These are phyloP conservation scores for Senna tora DNA, from an alignment of 306 rosid genomes.

Conservation along the genomic window DNA sequence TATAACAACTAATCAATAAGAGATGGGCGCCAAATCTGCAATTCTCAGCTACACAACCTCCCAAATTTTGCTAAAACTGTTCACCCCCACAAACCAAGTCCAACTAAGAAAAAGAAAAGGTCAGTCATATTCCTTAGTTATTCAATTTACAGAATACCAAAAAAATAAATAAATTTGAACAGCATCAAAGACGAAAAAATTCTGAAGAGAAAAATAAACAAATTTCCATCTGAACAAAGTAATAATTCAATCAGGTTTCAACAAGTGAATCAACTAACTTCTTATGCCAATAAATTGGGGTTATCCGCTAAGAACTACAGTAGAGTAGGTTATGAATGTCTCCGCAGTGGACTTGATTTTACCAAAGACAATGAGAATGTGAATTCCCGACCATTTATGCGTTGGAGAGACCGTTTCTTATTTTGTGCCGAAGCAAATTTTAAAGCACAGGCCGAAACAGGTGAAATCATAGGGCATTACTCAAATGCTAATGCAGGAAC, in stretches of 20 bases:
- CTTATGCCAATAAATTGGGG: not conserved
- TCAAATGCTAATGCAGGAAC: not conserved
- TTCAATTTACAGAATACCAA: not conserved
- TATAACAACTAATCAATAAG: not conserved
- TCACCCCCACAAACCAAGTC: not conserved
- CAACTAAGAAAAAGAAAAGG: not conserved
- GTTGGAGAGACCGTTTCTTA: not conserved
- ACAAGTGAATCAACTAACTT: not conserved
- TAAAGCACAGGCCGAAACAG: not conserved
- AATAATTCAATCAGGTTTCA: too few species aligned
- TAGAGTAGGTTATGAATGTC: not conserved
- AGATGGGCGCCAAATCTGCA: not conserved
- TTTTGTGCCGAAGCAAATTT: conserved; percentile 9
- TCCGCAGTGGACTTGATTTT: not conserved
- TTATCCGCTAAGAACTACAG: not conserved
- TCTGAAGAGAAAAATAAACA: not conserved
- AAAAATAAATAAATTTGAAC: not conserved
- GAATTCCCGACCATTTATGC: conserved; percentile 8
- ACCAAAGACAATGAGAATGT: not conserved
- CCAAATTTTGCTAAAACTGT: not conserved
- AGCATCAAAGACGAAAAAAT: not conserved
- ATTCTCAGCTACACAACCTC: not conserved
- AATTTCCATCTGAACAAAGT: not conserved
- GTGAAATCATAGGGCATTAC: not conserved
- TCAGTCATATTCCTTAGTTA: not conserved